phyloP scores from a whole-genome alignment of 2,329 filamentous ascomycete species.

The Trichophyton mentagrophytes region DNA sequence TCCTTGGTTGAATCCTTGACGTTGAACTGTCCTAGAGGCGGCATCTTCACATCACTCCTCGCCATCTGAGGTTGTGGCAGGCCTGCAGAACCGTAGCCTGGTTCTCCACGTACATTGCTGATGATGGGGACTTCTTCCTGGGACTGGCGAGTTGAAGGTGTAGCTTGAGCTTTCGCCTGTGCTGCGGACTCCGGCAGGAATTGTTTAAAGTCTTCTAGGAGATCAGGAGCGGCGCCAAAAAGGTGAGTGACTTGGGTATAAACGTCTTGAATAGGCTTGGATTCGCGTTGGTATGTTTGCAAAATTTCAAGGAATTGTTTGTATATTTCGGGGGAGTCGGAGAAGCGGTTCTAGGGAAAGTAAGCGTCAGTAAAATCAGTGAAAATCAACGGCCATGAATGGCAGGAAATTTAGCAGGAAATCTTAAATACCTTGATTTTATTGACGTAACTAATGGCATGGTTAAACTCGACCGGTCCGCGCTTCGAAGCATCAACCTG shows the following conservation, averaged over 20 bases:
- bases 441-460: conserved; percentile 98
- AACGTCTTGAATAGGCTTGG: conserved; percentile 95
- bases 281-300: conserved; percentile 95
- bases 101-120: conserved; percentile 49
- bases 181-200: conserved; percentile 85
- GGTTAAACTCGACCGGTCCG: conserved; percentile 95
- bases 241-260: conserved; percentile 92
- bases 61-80: conserved; percentile 40
- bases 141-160: conserved; percentile 44
- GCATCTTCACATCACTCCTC: conserved; percentile 54
- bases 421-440: conserved; percentile 79
- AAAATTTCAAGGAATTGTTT: conserved; percentile 98
- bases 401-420: neutral
- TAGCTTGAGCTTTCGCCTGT: conserved; percentile 49
- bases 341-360: conserved; percentile 68
- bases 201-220: conserved; percentile 96
- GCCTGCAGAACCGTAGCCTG: conserved; percentile 31
- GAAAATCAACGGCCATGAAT: neutral
- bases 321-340: conserved; percentile 94
- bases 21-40: conserved; percentile 89
- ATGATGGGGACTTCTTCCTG: conserved; percentile 56
- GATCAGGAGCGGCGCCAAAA: conserved; percentile 84
- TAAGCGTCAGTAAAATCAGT: neutral
- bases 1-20: conserved; percentile 74
- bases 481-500: conserved; percentile 59